Evolutionary conservation across 345 rosid species (phyloP).

Genomic region (Citrus glauca): DNA sequence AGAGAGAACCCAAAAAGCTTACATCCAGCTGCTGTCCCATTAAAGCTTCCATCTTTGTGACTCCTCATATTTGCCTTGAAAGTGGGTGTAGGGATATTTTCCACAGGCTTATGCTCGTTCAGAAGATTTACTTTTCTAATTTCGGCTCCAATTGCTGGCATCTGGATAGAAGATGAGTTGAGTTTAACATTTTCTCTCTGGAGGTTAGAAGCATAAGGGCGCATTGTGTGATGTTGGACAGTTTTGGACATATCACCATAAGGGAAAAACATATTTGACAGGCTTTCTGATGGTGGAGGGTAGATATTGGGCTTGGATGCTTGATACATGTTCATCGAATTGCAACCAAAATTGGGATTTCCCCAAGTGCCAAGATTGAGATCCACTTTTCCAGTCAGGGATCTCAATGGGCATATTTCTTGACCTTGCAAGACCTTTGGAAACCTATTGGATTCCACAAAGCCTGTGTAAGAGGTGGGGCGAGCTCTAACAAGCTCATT

Average conservation of each 20-base stretch:
- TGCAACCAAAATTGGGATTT: slow-evolving; percentile 39
- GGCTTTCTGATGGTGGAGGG: slow-evolving; percentile 50
- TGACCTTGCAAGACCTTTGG: slow-evolving; percentile 99
- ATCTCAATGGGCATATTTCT: slow-evolving; percentile 75
- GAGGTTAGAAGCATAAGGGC: slow-evolving; percentile 29
- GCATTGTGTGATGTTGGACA: slow-evolving; percentile 32
- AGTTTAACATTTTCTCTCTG: slow-evolving; percentile 35
- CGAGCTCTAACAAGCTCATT: slow-evolving; percentile 37
- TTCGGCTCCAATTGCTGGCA: slow-evolving; percentile 30
- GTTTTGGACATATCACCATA: slow-evolving; percentile 31
- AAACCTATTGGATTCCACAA: slow-evolving; percentile 58
- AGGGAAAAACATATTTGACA: slow-evolving; percentile 42
- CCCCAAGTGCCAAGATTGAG: slow-evolving; percentile 53
- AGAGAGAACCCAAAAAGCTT: slow-evolving; percentile 83
- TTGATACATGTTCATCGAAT: slow-evolving; percentile 42
- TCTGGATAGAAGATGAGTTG: slow-evolving; percentile 28
- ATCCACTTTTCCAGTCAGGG: slow-evolving; percentile 51
- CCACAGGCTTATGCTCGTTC: slow-evolving; percentile 35
- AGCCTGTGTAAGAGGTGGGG: slow-evolving; percentile 44
- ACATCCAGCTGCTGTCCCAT: slow-evolving; percentile 49
- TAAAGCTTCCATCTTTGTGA: slow-evolving; percentile 34
- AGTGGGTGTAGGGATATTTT: slow-evolving; percentile 35
- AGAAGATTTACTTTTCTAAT: slow-evolving; percentile 29
- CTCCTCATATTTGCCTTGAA: slow-evolving; percentile 30
- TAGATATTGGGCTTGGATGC: slow-evolving; percentile 44